Conservation (phyloP, 768 basidiomycete species). For the Tephrocybe sp. region DNA sequence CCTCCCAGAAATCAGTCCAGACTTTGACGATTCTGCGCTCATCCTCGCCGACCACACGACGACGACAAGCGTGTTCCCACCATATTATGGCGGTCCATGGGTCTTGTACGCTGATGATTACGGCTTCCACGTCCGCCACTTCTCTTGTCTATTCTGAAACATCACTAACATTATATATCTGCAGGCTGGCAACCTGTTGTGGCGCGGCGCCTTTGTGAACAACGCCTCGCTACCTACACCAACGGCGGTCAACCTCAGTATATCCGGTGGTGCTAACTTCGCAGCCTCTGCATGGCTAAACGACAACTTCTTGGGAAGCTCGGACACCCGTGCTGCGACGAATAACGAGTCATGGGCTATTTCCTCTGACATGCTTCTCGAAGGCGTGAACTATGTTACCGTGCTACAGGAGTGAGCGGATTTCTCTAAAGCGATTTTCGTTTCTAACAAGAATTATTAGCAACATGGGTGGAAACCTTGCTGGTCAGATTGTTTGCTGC, state of each 20-base stretch:
- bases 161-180: background rate
- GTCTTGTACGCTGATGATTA: constrained; percentile 18
- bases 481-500: constrained; percentile 18
- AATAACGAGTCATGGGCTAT: constrained; percentile 16
- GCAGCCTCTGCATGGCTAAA: constrained; percentile 17
- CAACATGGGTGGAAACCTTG: constrained; percentile 19
- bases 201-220: constrained; percentile 16
- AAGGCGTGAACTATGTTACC: constrained; percentile 10
- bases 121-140: constrained; percentile 13
- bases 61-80: constrained; percentile 13
- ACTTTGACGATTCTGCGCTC: constrained; percentile 9
- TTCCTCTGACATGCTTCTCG: constrained; percentile 8
- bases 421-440: background rate
- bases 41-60: constrained; percentile 12
- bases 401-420: constrained; percentile 14
- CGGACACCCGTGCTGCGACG: constrained; percentile 12
- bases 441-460: background rate
- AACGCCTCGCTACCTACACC: constrained; percentile 6
- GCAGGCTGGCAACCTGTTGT: constrained; percentile 16
- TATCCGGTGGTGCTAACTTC: constrained; percentile 16
- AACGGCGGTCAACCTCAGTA: constrained; percentile 14
- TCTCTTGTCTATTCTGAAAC: background rate
- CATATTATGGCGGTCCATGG: constrained; percentile 18
- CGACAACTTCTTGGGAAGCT: constrained; percentile 12
- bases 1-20: constrained; percentile 11